Conservation (phyloP, 192 early-diverging fungal species). For the Coemansia guatemalensis region DNA sequence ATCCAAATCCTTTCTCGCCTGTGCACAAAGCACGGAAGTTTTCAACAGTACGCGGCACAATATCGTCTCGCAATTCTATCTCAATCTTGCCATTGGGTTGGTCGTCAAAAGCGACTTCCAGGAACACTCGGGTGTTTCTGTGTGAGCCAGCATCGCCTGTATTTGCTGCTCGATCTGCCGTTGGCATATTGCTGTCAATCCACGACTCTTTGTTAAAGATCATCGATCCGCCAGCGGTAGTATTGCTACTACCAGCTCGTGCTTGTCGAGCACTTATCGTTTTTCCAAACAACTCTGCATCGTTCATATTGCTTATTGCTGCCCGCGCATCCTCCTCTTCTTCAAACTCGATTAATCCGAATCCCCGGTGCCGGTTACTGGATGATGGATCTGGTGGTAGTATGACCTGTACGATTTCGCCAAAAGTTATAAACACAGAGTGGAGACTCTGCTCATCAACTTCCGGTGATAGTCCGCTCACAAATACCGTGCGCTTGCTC, state of each 20-base stretch:
- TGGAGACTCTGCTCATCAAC: slow-evolving; percentile 78
- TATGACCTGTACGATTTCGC: slow-evolving; percentile 86
- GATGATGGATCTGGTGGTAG: slow-evolving; percentile 80
- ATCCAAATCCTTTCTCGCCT: slow-evolving; percentile 55
- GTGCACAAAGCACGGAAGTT: slow-evolving; percentile 45
- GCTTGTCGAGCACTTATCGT: slow-evolving; percentile 89
- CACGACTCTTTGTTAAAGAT: slow-evolving; percentile 36
- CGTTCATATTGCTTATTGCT: slow-evolving; percentile 95
- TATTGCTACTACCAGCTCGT: slow-evolving; percentile 54
- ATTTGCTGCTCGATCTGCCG: neutral
- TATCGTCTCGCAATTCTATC: slow-evolving; percentile 37
- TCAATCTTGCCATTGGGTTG: slow-evolving; percentile 31
- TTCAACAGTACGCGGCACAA: slow-evolving; percentile 35
- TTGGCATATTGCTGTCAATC: slow-evolving; percentile 24
- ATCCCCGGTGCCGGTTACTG: slow-evolving; percentile 85
- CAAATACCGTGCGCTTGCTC: slow-evolving; percentile 47
- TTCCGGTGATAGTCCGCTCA: slow-evolving; percentile 76
- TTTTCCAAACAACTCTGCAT: slow-evolving; percentile 83
- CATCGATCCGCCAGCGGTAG: neutral
- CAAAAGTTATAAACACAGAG: slow-evolving; percentile 94
- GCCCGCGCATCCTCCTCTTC: slow-evolving; percentile 74
- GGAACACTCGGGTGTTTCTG: slow-evolving; percentile 26
- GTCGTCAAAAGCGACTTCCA: slow-evolving; percentile 37
- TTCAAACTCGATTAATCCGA: slow-evolving; percentile 96
- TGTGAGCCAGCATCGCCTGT: neutral